Evolutionary conservation across 2,329 filamentous ascomycete genomes (phyloP), one percentile per base, ranked within the genome.

Genomic region (Raffaelea deltoideospora): DNA sequence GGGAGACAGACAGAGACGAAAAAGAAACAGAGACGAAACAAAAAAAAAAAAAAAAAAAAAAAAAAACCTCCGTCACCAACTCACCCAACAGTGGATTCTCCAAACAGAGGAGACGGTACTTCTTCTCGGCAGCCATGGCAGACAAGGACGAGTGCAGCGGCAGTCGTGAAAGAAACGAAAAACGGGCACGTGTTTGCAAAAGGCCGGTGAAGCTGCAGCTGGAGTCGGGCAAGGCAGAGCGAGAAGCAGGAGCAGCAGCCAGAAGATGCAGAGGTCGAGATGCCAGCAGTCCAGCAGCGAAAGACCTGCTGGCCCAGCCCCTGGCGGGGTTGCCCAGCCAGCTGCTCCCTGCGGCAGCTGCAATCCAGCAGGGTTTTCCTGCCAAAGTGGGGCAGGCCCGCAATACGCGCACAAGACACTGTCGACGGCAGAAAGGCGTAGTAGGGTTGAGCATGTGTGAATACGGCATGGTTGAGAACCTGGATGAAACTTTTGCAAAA

Each of bases 71-170:
- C n/a, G n/a, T n/a, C n/a, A n/a, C 10, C 13, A 9, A 61, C 70
- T 49, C 65, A 87, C 82, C 88, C 52, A 98, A 81, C 51, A 98
- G 78, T 59, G 90, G 90, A 64, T 98, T 98, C 79, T 95, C 90
- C 53, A 98, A 65, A 63, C 81, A 90, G 54, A 96, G 72, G 53
- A 98, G 80, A 60, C 83, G 70, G 66, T 80, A 96, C 61, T 86
- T 79, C 64, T 86, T 80, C 50, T 61, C 56, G 49, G 77, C 59
- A 55, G 82, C 69, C 84, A 93, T 93, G 46, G 53, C 65, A 17
- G 14, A 35, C 14, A 33, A n/a, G 8, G 27, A 20, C 20, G 8
- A 28, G 30, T 14, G 21, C 13, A 24, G 35, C 6, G 10, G 13
- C 22, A 17, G n/a, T 32, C 10, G 23, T 21, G 29, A 31, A 35